Conservation (phyloP, 331 rosid species). For the Telfairia occidentalis region DNA sequence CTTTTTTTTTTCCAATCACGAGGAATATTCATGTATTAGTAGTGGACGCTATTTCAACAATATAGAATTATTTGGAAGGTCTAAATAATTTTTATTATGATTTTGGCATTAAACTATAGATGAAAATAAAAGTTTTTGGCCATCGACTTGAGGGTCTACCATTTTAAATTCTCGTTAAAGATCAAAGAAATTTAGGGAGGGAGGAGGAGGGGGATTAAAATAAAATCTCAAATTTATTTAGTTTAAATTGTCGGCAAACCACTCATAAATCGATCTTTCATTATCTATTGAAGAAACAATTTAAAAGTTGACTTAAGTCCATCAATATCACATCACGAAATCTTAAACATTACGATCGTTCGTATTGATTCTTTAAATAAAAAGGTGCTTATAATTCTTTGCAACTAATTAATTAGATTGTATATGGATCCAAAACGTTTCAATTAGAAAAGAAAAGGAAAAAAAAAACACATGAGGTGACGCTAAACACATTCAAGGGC, state of each 20-base stretch:
- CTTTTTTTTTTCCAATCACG: neutral
- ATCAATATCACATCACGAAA: neutral
- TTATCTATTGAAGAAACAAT: neutral
- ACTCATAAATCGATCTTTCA: neutral
- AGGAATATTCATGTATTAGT: neutral
- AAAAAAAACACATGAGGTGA: neutral
- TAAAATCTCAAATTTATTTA: neutral
- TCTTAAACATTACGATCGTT: neutral
- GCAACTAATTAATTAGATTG: neutral
- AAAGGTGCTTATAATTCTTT: neutral
- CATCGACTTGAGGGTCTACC: neutral
- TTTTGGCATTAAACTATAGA: neutral
- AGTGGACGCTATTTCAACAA: neutral
- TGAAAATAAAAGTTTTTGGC: neutral
- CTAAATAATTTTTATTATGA: neutral
- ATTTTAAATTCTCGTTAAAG: neutral
- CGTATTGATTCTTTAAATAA: neutral
- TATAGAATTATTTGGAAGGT: neutral
- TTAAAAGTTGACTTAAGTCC: neutral
- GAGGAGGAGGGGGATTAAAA: neutral
- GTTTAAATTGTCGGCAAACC: neutral
- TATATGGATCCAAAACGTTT: neutral
- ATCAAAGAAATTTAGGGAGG: neutral
- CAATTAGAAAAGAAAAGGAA: neutral
- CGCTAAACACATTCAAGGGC: slow-evolving; percentile 4